Evolutionary conservation across 805 yeast species (phyloP).

Genomic region (Saccharomycopsis fodiens): DNA sequence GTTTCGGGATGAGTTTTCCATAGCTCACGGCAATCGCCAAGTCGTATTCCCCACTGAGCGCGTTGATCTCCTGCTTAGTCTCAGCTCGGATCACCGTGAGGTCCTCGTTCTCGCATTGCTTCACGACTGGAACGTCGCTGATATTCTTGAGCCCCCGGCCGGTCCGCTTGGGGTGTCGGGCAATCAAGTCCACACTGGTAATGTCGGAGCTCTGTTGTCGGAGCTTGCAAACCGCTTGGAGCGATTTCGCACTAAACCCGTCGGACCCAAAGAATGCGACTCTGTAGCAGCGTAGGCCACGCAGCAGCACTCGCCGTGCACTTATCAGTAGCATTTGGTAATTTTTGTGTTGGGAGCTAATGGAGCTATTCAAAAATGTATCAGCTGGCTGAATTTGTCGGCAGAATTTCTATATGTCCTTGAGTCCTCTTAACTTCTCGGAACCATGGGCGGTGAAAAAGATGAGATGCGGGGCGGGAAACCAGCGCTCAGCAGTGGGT

Average conservation of each 20-base stretch:
- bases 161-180: conserved; percentile 53
- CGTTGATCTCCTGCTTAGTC: conserved; percentile 31
- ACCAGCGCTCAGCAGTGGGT: too few species aligned
- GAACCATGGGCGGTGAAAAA: too few species aligned
- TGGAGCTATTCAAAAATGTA: too few species aligned
- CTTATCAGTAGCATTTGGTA: too few species aligned
- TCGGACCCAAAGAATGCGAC: conserved; percentile 79
- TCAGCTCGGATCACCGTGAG: conserved; percentile 44
- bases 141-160: conserved; percentile 48
- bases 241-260: conserved; percentile 58
- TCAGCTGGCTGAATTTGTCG: too few species aligned
- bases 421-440: too few species aligned
- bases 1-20: conserved; percentile 70
- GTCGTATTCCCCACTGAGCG: conserved; percentile 34
- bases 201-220: too few species aligned
- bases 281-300: neutral
- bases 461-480: too few species aligned
- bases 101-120: conserved; percentile 26
- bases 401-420: too few species aligned
- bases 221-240: too few species aligned
- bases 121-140: conserved; percentile 48
- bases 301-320: too few species aligned
- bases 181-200: conserved; percentile 47
- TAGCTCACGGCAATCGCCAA: conserved; percentile 88
- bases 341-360: too few species aligned